These are phyloP conservation scores for Boletus rubropictus DNA, from an alignment of 768 basidiomycete genomes.

Conservation along the genomic window DNA sequence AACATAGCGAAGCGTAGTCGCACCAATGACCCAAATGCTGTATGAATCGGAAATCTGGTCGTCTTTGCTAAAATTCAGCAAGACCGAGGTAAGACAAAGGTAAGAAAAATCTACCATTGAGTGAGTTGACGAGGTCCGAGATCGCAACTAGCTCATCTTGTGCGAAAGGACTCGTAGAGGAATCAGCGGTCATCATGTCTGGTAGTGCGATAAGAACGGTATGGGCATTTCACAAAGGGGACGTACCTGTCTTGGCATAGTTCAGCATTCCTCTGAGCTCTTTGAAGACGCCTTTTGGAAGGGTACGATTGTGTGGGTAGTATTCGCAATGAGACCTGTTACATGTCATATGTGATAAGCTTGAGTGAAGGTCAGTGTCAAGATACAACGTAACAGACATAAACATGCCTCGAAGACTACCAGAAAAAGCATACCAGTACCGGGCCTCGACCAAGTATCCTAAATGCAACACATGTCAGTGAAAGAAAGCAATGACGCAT, in stretches of 20 bases:
- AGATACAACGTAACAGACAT: background rate
- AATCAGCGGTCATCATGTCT: constrained; percentile 14
- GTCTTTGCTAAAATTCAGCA: background rate
- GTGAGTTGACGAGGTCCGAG: constrained; percentile 7
- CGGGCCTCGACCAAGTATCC: constrained; percentile 10
- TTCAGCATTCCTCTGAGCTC: constrained; percentile 16
- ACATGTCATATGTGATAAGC: background rate
- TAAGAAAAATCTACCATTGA: background rate
- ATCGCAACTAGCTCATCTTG: constrained; percentile 3
- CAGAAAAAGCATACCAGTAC: constrained; percentile 10
- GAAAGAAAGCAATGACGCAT: background rate
- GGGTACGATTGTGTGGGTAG: constrained; percentile 5
- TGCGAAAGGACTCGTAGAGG: constrained; percentile 7
- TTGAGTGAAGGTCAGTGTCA: background rate
- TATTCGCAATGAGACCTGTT: constrained; percentile 17
- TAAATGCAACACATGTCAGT: background rate
- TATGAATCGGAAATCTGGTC: background rate
- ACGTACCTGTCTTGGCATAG: background rate
- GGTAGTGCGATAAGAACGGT: background rate
- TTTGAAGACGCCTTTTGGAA: constrained; percentile 4
- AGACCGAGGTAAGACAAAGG: background rate
- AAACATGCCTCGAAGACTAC: background rate
- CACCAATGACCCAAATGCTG: constrained; percentile 3
- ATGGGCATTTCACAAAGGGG: background rate
- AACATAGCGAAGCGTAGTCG: background rate